Evolutionary conservation across 768 basidiomycete genomes (phyloP).

Genomic region (Gyrodon lividus): DNA sequence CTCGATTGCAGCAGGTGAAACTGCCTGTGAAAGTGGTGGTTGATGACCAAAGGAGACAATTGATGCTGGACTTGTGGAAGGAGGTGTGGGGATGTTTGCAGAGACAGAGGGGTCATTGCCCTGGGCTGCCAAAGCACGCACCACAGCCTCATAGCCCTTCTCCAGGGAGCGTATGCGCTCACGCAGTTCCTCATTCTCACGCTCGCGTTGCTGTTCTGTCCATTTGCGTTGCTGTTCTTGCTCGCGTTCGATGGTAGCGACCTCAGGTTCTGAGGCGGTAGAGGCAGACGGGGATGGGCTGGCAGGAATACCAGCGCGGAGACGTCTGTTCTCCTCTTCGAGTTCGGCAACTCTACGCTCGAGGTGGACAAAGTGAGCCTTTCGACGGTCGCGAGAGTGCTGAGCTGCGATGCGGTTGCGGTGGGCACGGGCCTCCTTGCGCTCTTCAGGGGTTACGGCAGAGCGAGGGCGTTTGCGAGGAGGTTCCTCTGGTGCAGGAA

Average conservation of each 20-base stretch:
- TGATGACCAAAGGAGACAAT: conserved; percentile 19
- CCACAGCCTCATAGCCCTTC: conserved; percentile 77
- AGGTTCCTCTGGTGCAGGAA: conserved; percentile 37
- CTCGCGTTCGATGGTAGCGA: conserved; percentile 24
- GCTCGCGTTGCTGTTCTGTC: conserved; percentile 46
- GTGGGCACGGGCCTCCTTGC: conserved; percentile 85
- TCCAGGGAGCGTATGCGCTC: conserved; percentile 79
- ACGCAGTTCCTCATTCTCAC: conserved; percentile 71
- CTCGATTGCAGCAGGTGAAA: conserved; percentile 22
- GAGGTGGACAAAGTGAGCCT: conserved; percentile 73
- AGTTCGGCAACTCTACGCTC: conserved; percentile 69
- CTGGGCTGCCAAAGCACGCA: conserved; percentile 71
- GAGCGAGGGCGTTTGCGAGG: conserved; percentile 77
- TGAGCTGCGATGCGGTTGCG: conserved; percentile 93
- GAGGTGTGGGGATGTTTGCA: conserved; percentile 13
- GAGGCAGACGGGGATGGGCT: conserved; percentile 21
- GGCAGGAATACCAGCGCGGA: conserved; percentile 52
- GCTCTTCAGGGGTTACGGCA: conserved; percentile 65
- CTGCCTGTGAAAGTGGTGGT: conserved; percentile 21
- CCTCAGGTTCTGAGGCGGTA: conserved; percentile 17
- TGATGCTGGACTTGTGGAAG: conserved; percentile 11
- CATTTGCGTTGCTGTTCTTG: conserved; percentile 34
- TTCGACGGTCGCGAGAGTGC: conserved; percentile 87
- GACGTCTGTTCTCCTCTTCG: conserved; percentile 79
- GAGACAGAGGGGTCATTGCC: conserved; percentile 32